These are phyloP conservation scores for Pleoardoris graminearum DNA, from an alignment of 2,329 filamentous ascomycete species.

Conservation along the genomic window DNA sequence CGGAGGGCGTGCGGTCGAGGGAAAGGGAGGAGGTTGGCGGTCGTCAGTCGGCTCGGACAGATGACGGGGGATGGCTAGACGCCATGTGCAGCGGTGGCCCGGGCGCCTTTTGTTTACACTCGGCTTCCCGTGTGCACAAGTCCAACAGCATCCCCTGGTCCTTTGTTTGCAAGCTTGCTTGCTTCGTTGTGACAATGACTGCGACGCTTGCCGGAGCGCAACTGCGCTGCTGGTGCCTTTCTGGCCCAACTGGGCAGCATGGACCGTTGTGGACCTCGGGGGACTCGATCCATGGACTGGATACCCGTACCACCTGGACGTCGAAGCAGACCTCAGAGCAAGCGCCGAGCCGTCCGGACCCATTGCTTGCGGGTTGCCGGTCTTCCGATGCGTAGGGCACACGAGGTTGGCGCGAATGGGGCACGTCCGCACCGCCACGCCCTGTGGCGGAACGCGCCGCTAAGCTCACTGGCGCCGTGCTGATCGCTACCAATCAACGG, in stretches of 20 bases:
- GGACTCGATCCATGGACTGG: neutral
- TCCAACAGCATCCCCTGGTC: too few species aligned
- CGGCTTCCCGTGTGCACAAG: too few species aligned
- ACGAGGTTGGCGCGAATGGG: conserved; percentile 25
- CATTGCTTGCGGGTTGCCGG: too few species aligned
- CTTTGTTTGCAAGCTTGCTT: neutral
- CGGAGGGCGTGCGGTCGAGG: conserved; percentile 20
- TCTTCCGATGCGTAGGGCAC: neutral
- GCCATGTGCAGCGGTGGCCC: neutral
- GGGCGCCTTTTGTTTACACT: conserved; percentile 5
- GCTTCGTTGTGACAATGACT: neutral
- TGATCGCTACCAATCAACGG: conserved; percentile 16
- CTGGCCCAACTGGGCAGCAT: neutral
- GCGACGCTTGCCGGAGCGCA: neutral
- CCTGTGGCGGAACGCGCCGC: conserved; percentile 16
- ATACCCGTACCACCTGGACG: too few species aligned
- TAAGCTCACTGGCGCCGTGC: conserved; percentile 13
- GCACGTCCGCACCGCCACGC: conserved; percentile 5
- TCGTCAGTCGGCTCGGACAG: conserved; percentile 24
- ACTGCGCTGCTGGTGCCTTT: neutral
- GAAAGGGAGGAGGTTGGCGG: conserved; percentile 40
- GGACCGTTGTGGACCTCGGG: neutral
- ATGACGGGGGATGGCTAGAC: conserved; percentile 1
- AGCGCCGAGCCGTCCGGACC: too few species aligned
- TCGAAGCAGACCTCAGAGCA: too few species aligned